Evolutionary conservation across 306 rosid species (phyloP), one percentile per base, ranked within the genome.

Genomic region (Macrotyloma uniflorum): DNA sequence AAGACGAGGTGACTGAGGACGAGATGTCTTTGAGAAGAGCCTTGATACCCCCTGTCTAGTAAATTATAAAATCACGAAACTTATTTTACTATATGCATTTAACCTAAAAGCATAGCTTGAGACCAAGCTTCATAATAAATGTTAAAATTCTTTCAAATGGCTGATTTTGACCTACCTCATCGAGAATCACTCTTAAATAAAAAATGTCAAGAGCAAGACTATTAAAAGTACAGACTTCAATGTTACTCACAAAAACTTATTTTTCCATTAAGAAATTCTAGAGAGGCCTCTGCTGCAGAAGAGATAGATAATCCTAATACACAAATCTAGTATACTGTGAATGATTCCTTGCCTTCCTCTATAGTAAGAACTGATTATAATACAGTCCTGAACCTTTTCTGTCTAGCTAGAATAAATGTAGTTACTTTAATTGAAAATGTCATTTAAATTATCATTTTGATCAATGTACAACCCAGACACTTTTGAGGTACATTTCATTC

Each of bases 111-210:
- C 33, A 30, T 30, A 30, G 33, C 33, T 4, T 30, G 33, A 30
- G 33, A 30, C 33, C 33, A 30, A 30, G 33, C 33, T 30, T 33
- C 38, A 33, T 6, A 33, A 33, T 5, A 33, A 33, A 63, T 76
- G 68, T 36, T 67, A 20, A 14, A 24, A 24, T 53, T 64, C 76
- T 47, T 59, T 19, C 46, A 67, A 40, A 77, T 43, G 51, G 54
- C 46, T 67, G 16, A 54, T 24, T 51, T 75, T 76, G 55, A 65
- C 33, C 16, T 67, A 51, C 42, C 26, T 64, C 43, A 42, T 57
- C 20, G 30, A n/a, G 59, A 38, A 68, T 3, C 76, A 70, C 76
- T 86, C 85, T 40, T 79, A 75, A 67, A 85, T 87, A 81, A 81
- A n/a, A 72, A 79, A 68, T 38, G 14, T 50, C 64, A 59, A 43